Percentiles rank a stretch among this genome's conserved stretches.
Conservation (phyloP, 768 basidiomycete species). For the Rhizopogon salebrosus region DNA sequence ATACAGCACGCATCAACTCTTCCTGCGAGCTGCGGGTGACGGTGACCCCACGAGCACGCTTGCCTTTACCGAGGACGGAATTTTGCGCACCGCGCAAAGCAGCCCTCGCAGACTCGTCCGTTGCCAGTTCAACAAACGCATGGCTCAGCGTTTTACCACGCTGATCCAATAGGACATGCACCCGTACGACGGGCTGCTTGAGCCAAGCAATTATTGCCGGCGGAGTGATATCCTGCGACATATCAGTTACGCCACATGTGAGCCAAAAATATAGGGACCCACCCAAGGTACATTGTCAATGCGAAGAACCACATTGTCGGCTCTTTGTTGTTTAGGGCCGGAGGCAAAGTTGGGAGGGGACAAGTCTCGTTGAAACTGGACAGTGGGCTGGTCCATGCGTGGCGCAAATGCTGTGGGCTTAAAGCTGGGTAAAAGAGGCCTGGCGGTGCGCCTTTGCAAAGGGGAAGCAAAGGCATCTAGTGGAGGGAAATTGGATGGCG, state of each 20-base stretch:
- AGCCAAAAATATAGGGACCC: constrained; percentile 18
- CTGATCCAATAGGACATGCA: constrained; percentile 74
- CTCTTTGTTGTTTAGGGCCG: constrained; percentile 9
- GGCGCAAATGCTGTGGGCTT: constrained; percentile 22
- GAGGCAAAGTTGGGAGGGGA: constrained; percentile 8
- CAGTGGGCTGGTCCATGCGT: constrained; percentile 27
- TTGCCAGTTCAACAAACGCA: constrained; percentile 72
- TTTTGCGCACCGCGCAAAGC: constrained; percentile 53
- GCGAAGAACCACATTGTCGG: constrained; percentile 58
- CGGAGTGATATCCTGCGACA: constrained; percentile 74
- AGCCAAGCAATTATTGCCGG: constrained; percentile 64
- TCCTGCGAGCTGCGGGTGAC: constrained; percentile 76
- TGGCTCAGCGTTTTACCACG: constrained; percentile 84
- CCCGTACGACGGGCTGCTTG: constrained; percentile 56
- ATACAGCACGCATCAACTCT: constrained; percentile 76
- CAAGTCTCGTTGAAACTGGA: constrained; percentile 12
- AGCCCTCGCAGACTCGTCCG: constrained; percentile 56
- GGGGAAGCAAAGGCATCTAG: constrained; percentile 15
- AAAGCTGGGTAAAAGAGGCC: constrained; percentile 24
- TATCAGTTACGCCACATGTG: constrained; percentile 5
- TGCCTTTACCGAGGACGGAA: constrained; percentile 68
- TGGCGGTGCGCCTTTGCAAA: constrained; percentile 19
- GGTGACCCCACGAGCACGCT: constrained; percentile 77
- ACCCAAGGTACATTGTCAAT: constrained; percentile 93
- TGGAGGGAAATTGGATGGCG: constrained; percentile 7